Evolutionary conservation across 2,329 filamentous ascomycete genomes (phyloP).

Genomic region (Fusarium sp.): DNA sequence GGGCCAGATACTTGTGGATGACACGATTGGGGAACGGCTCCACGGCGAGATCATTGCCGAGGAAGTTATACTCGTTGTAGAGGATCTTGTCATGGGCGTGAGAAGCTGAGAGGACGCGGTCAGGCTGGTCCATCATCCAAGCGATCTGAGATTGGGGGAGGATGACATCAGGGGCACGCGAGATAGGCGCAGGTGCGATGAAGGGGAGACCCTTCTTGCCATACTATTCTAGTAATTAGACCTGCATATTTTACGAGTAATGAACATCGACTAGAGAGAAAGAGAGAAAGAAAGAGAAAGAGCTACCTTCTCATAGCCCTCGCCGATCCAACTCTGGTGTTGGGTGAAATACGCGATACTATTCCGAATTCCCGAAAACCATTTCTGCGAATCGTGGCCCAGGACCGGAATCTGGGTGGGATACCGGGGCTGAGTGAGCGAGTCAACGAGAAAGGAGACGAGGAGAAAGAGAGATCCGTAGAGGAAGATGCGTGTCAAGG

Average conservation of each 20-base stretch:
- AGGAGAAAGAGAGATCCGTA: constrained; percentile 52
- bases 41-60: constrained; percentile 52
- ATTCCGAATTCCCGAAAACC: constrained; percentile 55
- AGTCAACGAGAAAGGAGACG: constrained; percentile 56
- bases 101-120: constrained; percentile 56
- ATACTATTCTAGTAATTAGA: constrained; percentile 50
- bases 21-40: constrained; percentile 57
- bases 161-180: constrained; percentile 59
- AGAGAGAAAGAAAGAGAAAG: no score
- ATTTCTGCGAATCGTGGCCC: constrained; percentile 53
- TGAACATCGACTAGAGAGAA: not conserved
- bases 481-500: constrained; percentile 48
- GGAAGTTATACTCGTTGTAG: constrained; percentile 58
- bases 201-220: constrained; percentile 58
- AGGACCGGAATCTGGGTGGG: constrained; percentile 57
- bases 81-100: constrained; percentile 57
- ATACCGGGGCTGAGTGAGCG: constrained; percentile 56
- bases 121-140: constrained; percentile 64
- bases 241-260: no score
- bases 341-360: constrained; percentile 55
- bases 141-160: constrained; percentile 58
- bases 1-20: constrained; percentile 59
- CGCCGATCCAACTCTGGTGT: constrained; percentile 56
- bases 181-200: constrained; percentile 57
- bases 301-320: constrained; percentile 58